Evolutionary conservation across 2,329 filamentous ascomycete species (phyloP).

Genomic region (Elsinoe necatrix): DNA sequence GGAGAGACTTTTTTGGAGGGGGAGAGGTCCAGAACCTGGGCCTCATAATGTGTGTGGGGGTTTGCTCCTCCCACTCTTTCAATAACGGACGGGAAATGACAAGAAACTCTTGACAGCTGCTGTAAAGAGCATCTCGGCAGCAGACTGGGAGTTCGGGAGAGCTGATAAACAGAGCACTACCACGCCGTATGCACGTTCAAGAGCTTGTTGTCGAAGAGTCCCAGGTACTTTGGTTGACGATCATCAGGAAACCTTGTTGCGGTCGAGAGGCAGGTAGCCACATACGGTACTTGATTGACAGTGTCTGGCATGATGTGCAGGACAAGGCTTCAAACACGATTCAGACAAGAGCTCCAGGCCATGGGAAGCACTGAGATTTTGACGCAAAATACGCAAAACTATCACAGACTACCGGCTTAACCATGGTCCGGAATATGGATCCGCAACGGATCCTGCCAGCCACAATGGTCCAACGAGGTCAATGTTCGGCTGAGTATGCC

Average conservation of each 20-base stretch:
- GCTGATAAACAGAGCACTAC: background rate
- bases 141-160: background rate
- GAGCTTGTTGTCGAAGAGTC: constrained; percentile 2
- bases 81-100: background rate
- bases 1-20: background rate
- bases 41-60: background rate
- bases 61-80: background rate
- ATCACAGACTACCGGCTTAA: constrained; percentile 1
- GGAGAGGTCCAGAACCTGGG: background rate
- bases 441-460: background rate
- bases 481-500: background rate
- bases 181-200: constrained; percentile 6
- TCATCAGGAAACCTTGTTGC: constrained; percentile 1
- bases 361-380: background rate
- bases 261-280: constrained; percentile 5
- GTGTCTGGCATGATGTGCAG: constrained; percentile 13
- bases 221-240: background rate
- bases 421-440: constrained; percentile 7
- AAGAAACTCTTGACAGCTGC: constrained; percentile 10
- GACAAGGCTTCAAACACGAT: background rate
- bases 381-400: background rate
- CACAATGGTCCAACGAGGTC: background rate
- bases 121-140: background rate
- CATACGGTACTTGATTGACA: background rate
- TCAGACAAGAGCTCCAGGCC: background rate